Evolutionary conservation across 108 stramenopile species (phyloP), one percentile per base, ranked within the genome.

Genomic region (Asterionellopsis glacialis): DNA sequence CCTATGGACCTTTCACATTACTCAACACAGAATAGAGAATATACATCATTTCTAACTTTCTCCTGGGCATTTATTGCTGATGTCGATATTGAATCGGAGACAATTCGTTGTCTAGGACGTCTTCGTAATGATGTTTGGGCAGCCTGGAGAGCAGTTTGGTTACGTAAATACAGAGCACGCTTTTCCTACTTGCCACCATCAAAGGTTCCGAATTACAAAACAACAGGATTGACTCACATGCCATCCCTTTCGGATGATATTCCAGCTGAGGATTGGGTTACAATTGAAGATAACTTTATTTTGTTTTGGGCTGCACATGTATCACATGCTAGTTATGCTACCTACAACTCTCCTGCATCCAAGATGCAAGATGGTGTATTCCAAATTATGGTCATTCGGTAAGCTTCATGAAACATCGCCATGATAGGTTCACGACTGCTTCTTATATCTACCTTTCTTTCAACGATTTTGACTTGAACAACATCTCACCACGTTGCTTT

Each of bases 11-110:
- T 90, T 27, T 81, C 85, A 15, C 50, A 51, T 0, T 93, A 93
- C 62, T 65, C 80, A 57, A 71, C 72, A 9, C 39, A 6, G 16
- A n/a, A 69, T 18, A 63, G 73, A 61, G 63, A 64, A 9, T 91
- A 88, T 60, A 58, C 74, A 15, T 83, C 83, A 1, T 88, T 90
- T 49, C 68, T 95, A 49, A 85, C 88, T 28, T 91, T 81, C 51
- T 64, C 84, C 21, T 95, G 88, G 88, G 86, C 83, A 22, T 74
- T 90, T 14, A 85, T 95, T 72, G 94, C 94, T 19, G 88, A 92
- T 66, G 81, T 91, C 55, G 94, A 95, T 58, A 82, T 91, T 50
- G 94, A 91, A 63, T 88, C 86, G 11, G 90, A 95, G 63, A 64
- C 66, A 41, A 59, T 91, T 23, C 82, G 83, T 28, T 87, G 69